Conservation (phyloP, 345 rosid genomes). For the Salix viminalis region DNA sequence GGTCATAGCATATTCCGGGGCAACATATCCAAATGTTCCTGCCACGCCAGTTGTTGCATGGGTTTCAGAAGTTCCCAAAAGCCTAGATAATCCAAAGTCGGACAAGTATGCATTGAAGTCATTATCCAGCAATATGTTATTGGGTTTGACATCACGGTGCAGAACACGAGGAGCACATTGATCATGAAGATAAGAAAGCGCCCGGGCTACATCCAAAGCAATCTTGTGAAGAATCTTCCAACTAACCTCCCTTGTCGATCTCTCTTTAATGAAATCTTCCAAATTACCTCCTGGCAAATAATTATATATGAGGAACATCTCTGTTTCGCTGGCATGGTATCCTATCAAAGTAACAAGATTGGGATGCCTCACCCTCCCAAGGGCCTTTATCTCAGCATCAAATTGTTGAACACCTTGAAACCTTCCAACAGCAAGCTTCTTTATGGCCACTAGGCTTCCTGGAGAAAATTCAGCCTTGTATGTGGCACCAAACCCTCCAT, state of each 20-base stretch:
- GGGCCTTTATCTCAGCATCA: conserved; percentile 33
- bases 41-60: conserved; percentile 37
- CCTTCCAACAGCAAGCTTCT: conserved; percentile 34
- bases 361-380: conserved; percentile 30
- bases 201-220: conserved; percentile 32
- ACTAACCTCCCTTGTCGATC: conserved; percentile 14
- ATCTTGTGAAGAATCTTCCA: conserved; percentile 41
- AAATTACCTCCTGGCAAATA: conserved; percentile 38
- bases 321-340: conserved; percentile 34
- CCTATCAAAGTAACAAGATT: conserved; percentile 39
- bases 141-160: conserved; percentile 40
- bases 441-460: conserved; percentile 25
- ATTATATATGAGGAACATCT: conserved; percentile 38
- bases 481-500: conserved; percentile 40
- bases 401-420: conserved; percentile 34
- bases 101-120: conserved; percentile 35
- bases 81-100: conserved; percentile 38
- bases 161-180: conserved; percentile 32
- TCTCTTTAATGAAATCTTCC: conserved; percentile 31
- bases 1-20: conserved; percentile 35
- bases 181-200: conserved; percentile 33
- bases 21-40: conserved; percentile 36
- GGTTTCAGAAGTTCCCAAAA: conserved; percentile 34
- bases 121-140: conserved; percentile 33
- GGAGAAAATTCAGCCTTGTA: conserved; percentile 37